Percentiles rank a stretch among this genome's conserved stretches.
These are phyloP conservation scores for Colletotrichum sp. DNA, from an alignment of 2,329 filamentous ascomycete species.

Conservation along the genomic window DNA sequence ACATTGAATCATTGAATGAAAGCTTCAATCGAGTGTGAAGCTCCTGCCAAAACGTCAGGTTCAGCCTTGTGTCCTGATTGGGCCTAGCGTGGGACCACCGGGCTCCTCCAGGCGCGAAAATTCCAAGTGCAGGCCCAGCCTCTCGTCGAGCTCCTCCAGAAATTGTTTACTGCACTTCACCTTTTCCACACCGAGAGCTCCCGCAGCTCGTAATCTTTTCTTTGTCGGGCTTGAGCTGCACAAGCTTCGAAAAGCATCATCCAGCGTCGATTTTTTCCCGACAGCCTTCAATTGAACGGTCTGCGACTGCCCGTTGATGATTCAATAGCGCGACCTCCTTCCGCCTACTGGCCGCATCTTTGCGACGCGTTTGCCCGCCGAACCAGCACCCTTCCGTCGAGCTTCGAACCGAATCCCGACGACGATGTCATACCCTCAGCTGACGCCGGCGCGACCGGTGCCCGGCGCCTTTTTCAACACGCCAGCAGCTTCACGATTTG, in stretches of 20 bases:
- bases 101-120: constrained; percentile 35
- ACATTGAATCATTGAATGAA: not conserved
- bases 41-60: constrained; percentile 6
- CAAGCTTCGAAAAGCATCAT: not conserved
- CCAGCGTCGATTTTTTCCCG: not conserved
- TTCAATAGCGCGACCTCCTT: constrained; percentile 26
- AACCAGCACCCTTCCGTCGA: not conserved
- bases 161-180: constrained; percentile 33
- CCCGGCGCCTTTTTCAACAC: constrained; percentile 81
- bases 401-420: constrained; percentile 24
- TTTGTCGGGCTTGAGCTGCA: constrained; percentile 10
- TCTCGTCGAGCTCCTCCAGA: constrained; percentile 31
- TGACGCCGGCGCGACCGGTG: constrained; percentile 73
- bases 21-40: not conserved
- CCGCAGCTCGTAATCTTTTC: constrained; percentile 10
- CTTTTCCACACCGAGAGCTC: constrained; percentile 8
- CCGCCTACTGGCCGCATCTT: constrained; percentile 22
- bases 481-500: constrained; percentile 59
- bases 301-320: constrained; percentile 31
- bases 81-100: constrained; percentile 36
- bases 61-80: constrained; percentile 38
- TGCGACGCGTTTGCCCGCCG: constrained; percentile 19
- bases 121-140: constrained; percentile 38
- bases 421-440: constrained; percentile 59
- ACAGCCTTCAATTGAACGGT: constrained; percentile 2